Evolutionary conservation across 768 basidiomycete species (phyloP), one percentile per base, ranked within the genome.

Genomic region (Xerocomellus chrysenteron): DNA sequence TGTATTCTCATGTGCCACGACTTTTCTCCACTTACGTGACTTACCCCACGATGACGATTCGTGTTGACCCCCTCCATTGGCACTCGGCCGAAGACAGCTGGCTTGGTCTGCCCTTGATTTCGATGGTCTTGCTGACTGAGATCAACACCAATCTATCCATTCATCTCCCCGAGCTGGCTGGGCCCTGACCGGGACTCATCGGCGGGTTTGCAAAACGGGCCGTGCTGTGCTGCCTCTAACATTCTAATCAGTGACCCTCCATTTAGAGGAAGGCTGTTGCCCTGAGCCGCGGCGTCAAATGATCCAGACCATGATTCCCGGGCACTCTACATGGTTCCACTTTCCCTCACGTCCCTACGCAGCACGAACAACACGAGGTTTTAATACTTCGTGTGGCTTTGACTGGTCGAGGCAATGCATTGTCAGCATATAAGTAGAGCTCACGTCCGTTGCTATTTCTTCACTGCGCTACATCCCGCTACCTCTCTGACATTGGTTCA

Each of bases 351-450:
- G 50, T 58, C 56, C 68, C 54, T 63, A 60, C 69, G 67, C 69
- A 70, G 68, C 68, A 70, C 47, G 69, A 62, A 55, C 43, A 64
- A 71, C 69, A 71, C 69, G 69, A 73, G 69, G 68, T 59, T 69
- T 69, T 69, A 69, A 69, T 69, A 57, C 47, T 19, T 52, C 39
- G 28, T 59, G 57, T 65, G 65, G 59, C 59, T 64, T 59, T 61
- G 54, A 41, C 61, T 47, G 54, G 67, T 54, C 51, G 54, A 69
- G 68, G 69, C 67, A 69, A 71, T 71, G 65, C 63, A 49, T 48
- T 51, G 52, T 51, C 55, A 65, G 65, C 60, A 42, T 71, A 71
- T 73, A 70, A 71, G 60, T 55, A 69, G 54, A 52, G 65, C 58
- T 55, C 54, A 12, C 52, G 24, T 49, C 54, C 54, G 30, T 35